Conservation (phyloP, 2,329 filamentous ascomycete genomes). For the Cladophialophora immunda region DNA sequence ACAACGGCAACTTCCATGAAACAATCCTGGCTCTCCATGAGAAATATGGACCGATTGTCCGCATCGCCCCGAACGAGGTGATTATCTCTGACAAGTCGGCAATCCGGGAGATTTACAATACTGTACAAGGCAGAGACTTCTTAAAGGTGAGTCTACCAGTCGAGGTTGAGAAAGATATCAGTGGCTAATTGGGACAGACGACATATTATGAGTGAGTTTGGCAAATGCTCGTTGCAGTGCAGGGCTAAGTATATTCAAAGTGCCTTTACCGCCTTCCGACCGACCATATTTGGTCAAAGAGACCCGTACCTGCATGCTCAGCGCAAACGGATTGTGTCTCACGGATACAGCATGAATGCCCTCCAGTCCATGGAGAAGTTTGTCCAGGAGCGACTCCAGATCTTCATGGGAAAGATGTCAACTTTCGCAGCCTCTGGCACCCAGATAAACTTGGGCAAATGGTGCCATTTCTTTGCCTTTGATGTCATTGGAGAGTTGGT, state of each 20-base stretch:
- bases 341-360: constrained; percentile 14
- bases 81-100: constrained; percentile 12
- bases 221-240: neutral
- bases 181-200: neutral
- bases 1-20: constrained; percentile 18
- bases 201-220: neutral
- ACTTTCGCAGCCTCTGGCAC: constrained; percentile 3
- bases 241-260: constrained; percentile 5
- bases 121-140: neutral
- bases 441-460: constrained; percentile 9
- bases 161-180: neutral
- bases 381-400: constrained; percentile 15
- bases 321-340: constrained; percentile 15
- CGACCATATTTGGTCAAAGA: constrained; percentile 16
- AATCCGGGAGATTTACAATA: neutral
- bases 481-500: constrained; percentile 20
- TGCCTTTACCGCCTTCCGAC: constrained; percentile 18
- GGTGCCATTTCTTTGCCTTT: constrained; percentile 19
- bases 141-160: neutral
- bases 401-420: constrained; percentile 16
- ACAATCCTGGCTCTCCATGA: constrained; percentile 16
- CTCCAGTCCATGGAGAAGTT: constrained; percentile 17
- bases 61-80: constrained; percentile 13
- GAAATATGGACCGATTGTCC: constrained; percentile 14
- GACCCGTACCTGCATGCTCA: constrained; percentile 13